Conservation (phyloP, 2,329 filamentous ascomycete genomes). For the Diplodia intermedia region DNA sequence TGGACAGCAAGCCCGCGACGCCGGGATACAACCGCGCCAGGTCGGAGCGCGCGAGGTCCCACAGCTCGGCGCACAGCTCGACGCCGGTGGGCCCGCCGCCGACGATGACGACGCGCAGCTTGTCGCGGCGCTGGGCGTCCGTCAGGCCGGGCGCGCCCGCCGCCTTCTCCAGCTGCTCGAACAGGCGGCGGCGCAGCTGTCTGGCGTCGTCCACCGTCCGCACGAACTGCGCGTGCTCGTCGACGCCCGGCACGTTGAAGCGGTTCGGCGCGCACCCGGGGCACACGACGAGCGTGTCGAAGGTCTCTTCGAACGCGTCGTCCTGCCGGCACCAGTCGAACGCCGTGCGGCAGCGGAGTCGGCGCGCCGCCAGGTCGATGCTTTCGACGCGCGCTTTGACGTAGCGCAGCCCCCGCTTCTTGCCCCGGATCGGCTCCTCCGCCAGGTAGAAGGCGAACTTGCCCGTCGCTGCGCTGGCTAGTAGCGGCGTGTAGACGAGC, state of each 20-base stretch:
- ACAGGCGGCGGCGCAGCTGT: conserved; percentile 45
- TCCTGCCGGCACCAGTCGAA: conserved; percentile 39
- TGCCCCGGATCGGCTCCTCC: conserved; percentile 53
- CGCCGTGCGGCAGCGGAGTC: conserved; percentile 47
- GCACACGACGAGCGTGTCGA: conserved; percentile 53
- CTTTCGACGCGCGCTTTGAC: conserved; percentile 51
- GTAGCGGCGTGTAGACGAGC: conserved; percentile 54
- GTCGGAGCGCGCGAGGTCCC: conserved; percentile 51
- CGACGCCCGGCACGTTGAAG: conserved; percentile 51
- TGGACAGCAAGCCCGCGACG: conserved; percentile 48
- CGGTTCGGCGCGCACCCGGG: conserved; percentile 52
- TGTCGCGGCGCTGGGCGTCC: conserved; percentile 42
- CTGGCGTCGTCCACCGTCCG: conserved; percentile 47
- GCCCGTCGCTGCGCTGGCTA: conserved; percentile 51
- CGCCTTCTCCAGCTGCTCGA: conserved; percentile 49
- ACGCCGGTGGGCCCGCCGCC: conserved; percentile 54
- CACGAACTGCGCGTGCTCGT: conserved; percentile 50
- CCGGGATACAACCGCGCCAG: conserved; percentile 51
- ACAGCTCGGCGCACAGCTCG: conserved; percentile 54
- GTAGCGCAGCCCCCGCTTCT: conserved; percentile 42
- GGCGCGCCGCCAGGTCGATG: conserved; percentile 48
- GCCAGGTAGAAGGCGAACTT: conserved; percentile 56
- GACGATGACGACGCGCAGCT: conserved; percentile 50
- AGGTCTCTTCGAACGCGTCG: conserved; percentile 48
- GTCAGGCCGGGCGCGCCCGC: conserved; percentile 44